Conservation (phyloP, 2,329 filamentous ascomycete genomes). For the Hirsutella minnesotensis region DNA sequence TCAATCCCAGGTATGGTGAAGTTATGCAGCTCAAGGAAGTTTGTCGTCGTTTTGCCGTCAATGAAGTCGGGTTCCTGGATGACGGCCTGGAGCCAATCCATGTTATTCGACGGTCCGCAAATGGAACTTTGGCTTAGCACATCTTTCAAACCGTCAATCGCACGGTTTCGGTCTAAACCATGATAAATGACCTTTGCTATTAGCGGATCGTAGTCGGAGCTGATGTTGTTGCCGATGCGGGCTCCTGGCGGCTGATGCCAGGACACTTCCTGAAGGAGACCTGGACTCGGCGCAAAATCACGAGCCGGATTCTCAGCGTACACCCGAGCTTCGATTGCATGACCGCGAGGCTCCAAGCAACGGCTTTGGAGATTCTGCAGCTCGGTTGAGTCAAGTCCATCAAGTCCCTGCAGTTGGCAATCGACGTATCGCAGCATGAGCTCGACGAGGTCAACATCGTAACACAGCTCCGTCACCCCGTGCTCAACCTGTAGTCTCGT, state of each 20-base stretch:
- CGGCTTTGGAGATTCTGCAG: not conserved
- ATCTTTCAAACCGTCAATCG: constrained; percentile 22
- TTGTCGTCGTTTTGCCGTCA: constrained; percentile 41
- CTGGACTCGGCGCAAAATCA: constrained; percentile 46
- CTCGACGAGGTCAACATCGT: constrained; percentile 57
- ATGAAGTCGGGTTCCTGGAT: constrained; percentile 31
- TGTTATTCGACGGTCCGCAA: constrained; percentile 38
- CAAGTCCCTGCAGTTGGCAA: not conserved
- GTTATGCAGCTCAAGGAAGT: constrained; percentile 36
- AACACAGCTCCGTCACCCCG: constrained; percentile 67
- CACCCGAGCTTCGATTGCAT: constrained; percentile 22
- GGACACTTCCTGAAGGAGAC: constrained; percentile 42
- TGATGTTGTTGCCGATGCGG: constrained; percentile 47
- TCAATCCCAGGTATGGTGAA: constrained; percentile 40
- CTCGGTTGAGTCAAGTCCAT: constrained; percentile 5
- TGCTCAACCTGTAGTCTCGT: constrained; percentile 65
- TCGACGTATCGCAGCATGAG: constrained; percentile 24
- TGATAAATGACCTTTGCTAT: constrained; percentile 50
- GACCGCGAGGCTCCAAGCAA: constrained; percentile 10
- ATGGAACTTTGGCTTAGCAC: constrained; percentile 29
- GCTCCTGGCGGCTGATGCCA: constrained; percentile 36
- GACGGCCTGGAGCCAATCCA: constrained; percentile 41
- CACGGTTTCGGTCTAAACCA: constrained; percentile 23
- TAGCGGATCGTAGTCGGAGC: constrained; percentile 45
- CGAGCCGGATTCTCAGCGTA: constrained; percentile 39